These are phyloP conservation scores for Actinidia chinensis DNA, from an alignment of 179 eudicot species.

Conservation along the genomic window DNA sequence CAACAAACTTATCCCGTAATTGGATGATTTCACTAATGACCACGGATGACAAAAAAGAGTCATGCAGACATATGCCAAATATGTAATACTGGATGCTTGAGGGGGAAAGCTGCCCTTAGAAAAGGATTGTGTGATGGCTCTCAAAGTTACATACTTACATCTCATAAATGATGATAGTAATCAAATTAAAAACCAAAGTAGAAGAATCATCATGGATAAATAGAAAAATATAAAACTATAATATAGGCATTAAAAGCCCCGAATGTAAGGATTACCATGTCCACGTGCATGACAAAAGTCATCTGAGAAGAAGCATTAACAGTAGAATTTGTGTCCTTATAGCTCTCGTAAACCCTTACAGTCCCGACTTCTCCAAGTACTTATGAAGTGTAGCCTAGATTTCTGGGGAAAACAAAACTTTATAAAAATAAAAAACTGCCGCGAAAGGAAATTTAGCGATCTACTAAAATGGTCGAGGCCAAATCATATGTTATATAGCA, in stretches of 20 bases:
- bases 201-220: background rate
- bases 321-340: slow-evolving; percentile 31
- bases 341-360: slow-evolving; percentile 66
- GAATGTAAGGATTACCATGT: slow-evolving; percentile 60
- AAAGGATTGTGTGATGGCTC: background rate
- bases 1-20: slow-evolving; percentile 77
- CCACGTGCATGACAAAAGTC: slow-evolving; percentile 67
- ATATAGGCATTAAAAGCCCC: background rate
- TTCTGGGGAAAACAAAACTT: slow-evolving; percentile 43
- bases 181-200: background rate
- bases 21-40: slow-evolving; percentile 67
- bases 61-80: slow-evolving; percentile 50
- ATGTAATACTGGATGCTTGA: background rate
- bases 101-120: background rate
- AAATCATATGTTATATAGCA: background rate
- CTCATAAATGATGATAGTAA: background rate
- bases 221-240: background rate
- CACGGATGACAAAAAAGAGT: slow-evolving; percentile 92
- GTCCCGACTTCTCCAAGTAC: slow-evolving; percentile 96
- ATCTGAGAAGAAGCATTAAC: slow-evolving; percentile 36
- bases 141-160: background rate
- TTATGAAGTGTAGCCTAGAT: slow-evolving; percentile 95
- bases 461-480: background rate
- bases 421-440: background rate
- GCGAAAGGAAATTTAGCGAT: background rate